Conservation (phyloP, 352 stramenopile species). For the Hyaloperonospora arabidopsidis region DNA sequence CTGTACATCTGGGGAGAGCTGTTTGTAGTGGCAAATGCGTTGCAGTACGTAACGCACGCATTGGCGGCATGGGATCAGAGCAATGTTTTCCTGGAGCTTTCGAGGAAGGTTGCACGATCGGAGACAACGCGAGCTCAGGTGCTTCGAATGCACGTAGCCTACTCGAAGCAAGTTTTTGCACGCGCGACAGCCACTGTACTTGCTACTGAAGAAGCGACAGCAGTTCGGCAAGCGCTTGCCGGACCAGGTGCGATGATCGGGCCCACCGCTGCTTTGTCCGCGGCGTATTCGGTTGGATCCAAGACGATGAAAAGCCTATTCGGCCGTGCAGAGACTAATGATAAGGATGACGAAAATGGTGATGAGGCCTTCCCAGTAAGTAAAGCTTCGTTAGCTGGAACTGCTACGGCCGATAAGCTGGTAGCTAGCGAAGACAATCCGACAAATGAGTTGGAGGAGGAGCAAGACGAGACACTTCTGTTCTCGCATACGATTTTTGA, state of each 20-base stretch:
- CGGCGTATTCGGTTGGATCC: constrained; percentile 65
- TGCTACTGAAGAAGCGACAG: constrained; percentile 54
- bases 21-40: constrained; percentile 45
- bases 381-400: constrained; percentile 9
- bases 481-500: constrained; percentile 76
- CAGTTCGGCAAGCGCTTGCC: constrained; percentile 57
- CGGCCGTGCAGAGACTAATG: constrained; percentile 24
- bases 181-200: constrained; percentile 53
- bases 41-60: constrained; percentile 32
- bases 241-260: constrained; percentile 66
- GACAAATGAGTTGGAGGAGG: constrained; percentile 9
- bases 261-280: constrained; percentile 54
- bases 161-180: constrained; percentile 41
- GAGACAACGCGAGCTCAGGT: constrained; percentile 48
- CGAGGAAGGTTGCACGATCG: constrained; percentile 45
- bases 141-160: constrained; percentile 52
- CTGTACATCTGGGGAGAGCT: constrained; percentile 24
- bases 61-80: constrained; percentile 61
- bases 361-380: constrained; percentile 6
- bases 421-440: constrained; percentile 1
- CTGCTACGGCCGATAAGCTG: constrained; percentile 6
- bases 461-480: constrained; percentile 33
- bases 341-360: constrained; percentile 7
- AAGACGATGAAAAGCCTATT: constrained; percentile 72
- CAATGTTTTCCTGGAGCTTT: constrained; percentile 58